Conservation (phyloP, 371 early-diverging fungal genomes). For the Syncephalastrum monosporum region DNA sequence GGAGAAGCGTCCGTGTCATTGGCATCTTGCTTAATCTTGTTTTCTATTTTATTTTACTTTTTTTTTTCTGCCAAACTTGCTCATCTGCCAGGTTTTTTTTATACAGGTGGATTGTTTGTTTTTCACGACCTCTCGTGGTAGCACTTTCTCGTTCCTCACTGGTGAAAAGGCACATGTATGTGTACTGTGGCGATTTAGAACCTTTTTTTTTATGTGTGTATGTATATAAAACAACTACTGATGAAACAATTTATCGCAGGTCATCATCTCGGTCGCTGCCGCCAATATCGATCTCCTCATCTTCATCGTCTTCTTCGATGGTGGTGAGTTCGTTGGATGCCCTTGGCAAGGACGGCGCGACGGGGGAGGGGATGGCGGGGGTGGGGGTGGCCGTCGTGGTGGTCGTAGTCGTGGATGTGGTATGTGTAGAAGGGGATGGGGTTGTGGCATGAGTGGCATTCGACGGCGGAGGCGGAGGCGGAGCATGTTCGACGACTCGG, state of each 20-base stretch:
- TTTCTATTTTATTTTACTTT: too few relatives aligned
- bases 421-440: conserved; percentile 2
- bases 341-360: not conserved
- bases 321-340: conserved; percentile 12
- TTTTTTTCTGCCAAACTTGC: too few relatives aligned
- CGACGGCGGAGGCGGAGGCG: conserved; percentile 1
- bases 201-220: too few relatives aligned
- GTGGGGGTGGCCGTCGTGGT: not conserved
- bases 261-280: conserved; percentile 66
- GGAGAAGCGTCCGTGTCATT: too few relatives aligned
- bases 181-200: too few relatives aligned
- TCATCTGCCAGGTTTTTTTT: too few relatives aligned
- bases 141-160: too few relatives aligned
- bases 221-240: too few relatives aligned
- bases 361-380: not conserved
- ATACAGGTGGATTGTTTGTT: too few relatives aligned
- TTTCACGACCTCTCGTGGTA: too few relatives aligned
- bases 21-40: too few relatives aligned
- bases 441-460: not conserved
- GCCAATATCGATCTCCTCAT: conserved; percentile 67
- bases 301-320: conserved; percentile 52
- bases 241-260: conserved; percentile 28
- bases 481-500: conserved; percentile 18
- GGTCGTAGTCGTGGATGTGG: not conserved
- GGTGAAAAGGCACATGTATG: too few relatives aligned